phyloP scores from a whole-genome alignment of 805 yeast genomes.

The Candida anglica region DNA sequence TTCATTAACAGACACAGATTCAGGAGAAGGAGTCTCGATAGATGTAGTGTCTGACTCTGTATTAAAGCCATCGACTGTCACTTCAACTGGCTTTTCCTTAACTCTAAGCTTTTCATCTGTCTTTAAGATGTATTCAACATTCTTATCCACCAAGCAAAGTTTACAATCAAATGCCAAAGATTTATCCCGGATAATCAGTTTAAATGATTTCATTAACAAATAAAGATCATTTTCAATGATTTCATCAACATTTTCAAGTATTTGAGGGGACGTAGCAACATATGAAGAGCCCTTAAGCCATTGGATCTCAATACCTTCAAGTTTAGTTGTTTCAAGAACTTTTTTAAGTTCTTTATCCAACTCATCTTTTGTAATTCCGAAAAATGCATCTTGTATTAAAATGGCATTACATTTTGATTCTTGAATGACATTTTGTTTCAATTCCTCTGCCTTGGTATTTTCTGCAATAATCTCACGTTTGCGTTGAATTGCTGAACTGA shows the following conservation, averaged over 20 bases:
- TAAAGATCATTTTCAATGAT: slow-evolving; percentile 42
- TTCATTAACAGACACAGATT: too few species aligned
- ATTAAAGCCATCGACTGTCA: too few species aligned
- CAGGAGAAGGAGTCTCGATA: too few species aligned
- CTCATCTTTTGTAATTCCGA: slow-evolving; percentile 48
- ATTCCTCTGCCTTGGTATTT: slow-evolving; percentile 14
- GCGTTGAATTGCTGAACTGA: slow-evolving; percentile 39
- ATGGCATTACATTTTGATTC: slow-evolving; percentile 49
- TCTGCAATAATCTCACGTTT: slow-evolving; percentile 18
- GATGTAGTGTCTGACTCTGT: too few species aligned
- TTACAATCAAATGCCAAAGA: slow-evolving; percentile 49
- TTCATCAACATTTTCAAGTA: slow-evolving; percentile 25
- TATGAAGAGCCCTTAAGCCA: slow-evolving; percentile 41
- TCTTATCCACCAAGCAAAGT: slow-evolving; percentile 39
- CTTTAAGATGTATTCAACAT: slow-evolving; percentile 12
- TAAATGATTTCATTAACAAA: slow-evolving; percentile 32
- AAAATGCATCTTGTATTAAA: slow-evolving; percentile 46
- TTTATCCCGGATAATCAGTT: slow-evolving; percentile 27
- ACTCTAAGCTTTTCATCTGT: too few species aligned
- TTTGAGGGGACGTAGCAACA: slow-evolving; percentile 34
- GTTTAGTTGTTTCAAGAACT: slow-evolving; percentile 16
- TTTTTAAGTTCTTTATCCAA: slow-evolving; percentile 28
- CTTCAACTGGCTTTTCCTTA: too few species aligned
- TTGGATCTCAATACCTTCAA: slow-evolving; percentile 25
- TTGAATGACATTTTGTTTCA: slow-evolving; percentile 18